Percentiles rank a stretch among this genome's conserved stretches.
phyloP scores from a whole-genome alignment of 179 eudicot genomes.

The Spinacia oleracea region DNA sequence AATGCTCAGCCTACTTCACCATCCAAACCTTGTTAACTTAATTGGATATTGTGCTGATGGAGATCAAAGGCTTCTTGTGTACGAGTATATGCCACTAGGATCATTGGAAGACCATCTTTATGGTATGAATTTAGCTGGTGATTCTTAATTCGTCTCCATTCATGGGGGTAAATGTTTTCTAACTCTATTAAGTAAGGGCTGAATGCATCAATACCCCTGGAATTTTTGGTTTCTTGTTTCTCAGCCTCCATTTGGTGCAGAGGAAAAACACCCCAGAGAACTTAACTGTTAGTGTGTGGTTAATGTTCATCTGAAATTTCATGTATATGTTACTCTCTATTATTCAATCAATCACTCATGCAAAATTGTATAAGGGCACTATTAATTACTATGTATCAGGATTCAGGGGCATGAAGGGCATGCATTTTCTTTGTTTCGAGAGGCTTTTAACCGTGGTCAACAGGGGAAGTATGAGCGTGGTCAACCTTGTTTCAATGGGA shows the following conservation, averaged over 20 bases:
- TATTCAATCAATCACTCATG: not conserved
- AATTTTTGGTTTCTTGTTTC: not conserved
- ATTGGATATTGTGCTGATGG: slow-evolving; percentile 38
- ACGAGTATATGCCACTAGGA: slow-evolving; percentile 26
- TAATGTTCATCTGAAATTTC: not conserved
- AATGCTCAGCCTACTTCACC: slow-evolving; percentile 41
- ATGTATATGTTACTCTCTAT: not conserved
- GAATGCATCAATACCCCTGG: not conserved
- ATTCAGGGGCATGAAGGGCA: not conserved
- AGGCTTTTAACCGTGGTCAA: not conserved
- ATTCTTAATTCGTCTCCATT: not conserved
- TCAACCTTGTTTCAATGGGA: not conserved
- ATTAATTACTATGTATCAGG: not conserved
- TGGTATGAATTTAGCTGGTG: slow-evolving; percentile 11
- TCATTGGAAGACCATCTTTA: slow-evolving; percentile 37
- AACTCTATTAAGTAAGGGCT: not conserved
- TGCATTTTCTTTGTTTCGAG: not conserved
- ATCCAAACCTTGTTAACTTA: slow-evolving; percentile 35
- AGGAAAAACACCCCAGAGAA: not conserved
- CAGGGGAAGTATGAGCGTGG: not conserved
- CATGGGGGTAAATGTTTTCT: not conserved
- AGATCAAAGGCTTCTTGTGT: slow-evolving; percentile 31
- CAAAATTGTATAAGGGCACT: not conserved
- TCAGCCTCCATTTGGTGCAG: not conserved
- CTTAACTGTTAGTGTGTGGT: not conserved